These are phyloP conservation scores for Mycena galericulata DNA, from an alignment of 768 basidiomycete species.

Conservation along the genomic window DNA sequence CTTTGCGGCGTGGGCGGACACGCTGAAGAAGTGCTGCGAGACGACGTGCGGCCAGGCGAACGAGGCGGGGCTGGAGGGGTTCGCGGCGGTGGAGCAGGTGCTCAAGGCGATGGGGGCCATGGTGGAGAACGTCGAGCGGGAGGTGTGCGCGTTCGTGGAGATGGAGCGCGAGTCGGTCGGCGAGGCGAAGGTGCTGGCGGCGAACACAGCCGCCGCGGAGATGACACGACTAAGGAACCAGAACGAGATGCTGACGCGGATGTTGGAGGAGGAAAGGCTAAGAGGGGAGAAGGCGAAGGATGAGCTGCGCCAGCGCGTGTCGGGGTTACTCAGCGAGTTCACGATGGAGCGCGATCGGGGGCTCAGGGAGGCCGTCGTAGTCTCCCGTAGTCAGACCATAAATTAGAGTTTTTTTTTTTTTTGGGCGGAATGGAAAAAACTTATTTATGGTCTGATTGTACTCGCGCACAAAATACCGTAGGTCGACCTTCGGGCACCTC, in stretches of 20 bases:
- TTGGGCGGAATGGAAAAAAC: too few relatives aligned
- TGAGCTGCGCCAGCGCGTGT: conserved; percentile 81
- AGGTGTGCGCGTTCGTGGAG: conserved; percentile 67
- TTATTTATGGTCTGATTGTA: too few relatives aligned
- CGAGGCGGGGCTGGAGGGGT: conserved; percentile 55
- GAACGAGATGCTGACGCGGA: conserved; percentile 69
- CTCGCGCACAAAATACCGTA: too few relatives aligned
- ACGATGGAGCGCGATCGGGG: conserved; percentile 74
- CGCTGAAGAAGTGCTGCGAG: conserved; percentile 61
- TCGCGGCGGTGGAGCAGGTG: conserved; percentile 66
- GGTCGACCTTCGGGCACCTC: too few relatives aligned
- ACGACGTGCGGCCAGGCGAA: conserved; percentile 61
- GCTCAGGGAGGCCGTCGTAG: conserved; percentile 68
- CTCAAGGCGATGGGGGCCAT: conserved; percentile 69
- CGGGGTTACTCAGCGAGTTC: conserved; percentile 78
- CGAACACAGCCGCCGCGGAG: conserved; percentile 62
- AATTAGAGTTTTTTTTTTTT: too few relatives aligned
- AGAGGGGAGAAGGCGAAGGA: conserved; percentile 77
- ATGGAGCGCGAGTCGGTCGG: conserved; percentile 63
- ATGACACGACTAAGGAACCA: conserved; percentile 74
- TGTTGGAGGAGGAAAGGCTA: conserved; percentile 74
- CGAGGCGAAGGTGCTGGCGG: conserved; percentile 62
- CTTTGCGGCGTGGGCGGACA: conserved; percentile 67
- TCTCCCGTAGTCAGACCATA: too few relatives aligned
- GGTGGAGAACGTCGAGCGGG: conserved; percentile 69